Evolutionary conservation across 331 rosid genomes (phyloP), one percentile per base, ranked within the genome.

Genomic region (Quercus tomentella): DNA sequence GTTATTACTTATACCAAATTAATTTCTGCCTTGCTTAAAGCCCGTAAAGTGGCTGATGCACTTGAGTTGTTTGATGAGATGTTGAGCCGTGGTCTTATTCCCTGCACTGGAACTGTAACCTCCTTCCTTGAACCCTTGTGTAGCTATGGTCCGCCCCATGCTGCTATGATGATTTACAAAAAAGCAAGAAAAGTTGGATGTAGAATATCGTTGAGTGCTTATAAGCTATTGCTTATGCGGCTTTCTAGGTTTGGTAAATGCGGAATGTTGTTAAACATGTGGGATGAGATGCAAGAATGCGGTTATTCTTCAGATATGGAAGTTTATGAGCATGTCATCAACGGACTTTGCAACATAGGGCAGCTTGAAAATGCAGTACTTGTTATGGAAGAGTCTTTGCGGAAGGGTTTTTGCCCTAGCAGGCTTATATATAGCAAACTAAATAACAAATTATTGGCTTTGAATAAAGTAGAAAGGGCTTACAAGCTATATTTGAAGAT

Each of bases 61-160:
- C 97, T 94, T 6, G 88, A 85, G 71, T 76, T 86, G 88, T 92
- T 92, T 62, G 98, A 94, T 82, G 97, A 88, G 75, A 92, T 94
- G 97, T 79, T 88, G 78, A 72, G 25, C 62, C 83, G 43, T 55
- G 97, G 92, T 54, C 73, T 89, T 76, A 58, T 88, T 75, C 98
- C 97, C 70, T 55, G 89, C 28, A 88, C 84, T 0, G 97, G 97
- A 73, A 85, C 86, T 37, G 21, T 92, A 87, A 91, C 93, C 33
- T 76, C 89, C 33, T 91, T 88, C 63, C 56, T 94, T 21, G 80
- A 87, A 80, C 84, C 83, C 37, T 78, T 93, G 62, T 92, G 98
- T 61, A 87, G 94, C 84, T 94, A 86, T 76, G 98, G 98, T 80
- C 98, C 98, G 16, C 97, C 98, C 1, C 84, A 85, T 76, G 98